Base-by-base conservation (phyloP, 1,284 basidiomycete species). In the Sanghuangporus baumii region DNA sequence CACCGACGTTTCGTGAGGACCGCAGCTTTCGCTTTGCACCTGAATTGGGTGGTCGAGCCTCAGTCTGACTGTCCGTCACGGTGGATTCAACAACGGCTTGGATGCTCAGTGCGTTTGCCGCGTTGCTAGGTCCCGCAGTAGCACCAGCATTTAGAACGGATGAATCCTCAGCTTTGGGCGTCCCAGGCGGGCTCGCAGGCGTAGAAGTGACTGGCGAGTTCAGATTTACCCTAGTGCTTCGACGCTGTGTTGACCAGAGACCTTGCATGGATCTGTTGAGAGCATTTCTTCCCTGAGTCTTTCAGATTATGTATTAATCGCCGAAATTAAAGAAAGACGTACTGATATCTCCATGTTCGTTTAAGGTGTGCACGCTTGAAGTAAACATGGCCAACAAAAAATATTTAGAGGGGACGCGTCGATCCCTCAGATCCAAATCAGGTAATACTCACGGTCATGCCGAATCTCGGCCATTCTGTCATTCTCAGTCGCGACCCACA, bases 201-300 rank as follows among this genome's bases (percentile, higher is more conserved):
- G 26, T 18, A 56, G 70, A 26, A 60, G 66, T 55, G 6, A 71
- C 64, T 0, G 74, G 55, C 0, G 82, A 73, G 68, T 91, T 91
- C 60, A 91, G 75, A 67, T 91, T 90, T 23, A 91, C 65, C 72
- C 81, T 87, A 20, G 26, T 31, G 26, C 76, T 77, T 41, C 80
- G 80, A 43, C 85, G 75, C 60, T 89, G 87, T 9, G 75, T 78
- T 0, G 85, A 83, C 89, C 89, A 91, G 34, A 89, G 78, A 20
- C 83, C 84, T 73, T 89, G 88, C 85, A 90, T 88, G 20, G 88
- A 89, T 61, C 80, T 79, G 73, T 91, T 91, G 67, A 91, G 76
- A 16, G 82, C 73, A 75, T 90, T 90, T 67, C 86, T 81, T 62
- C 81, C 83, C 88, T 89, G 47, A 12, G 11, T 8, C 12, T 37